Percentiles rank a stretch among this genome's conserved stretches.
These are phyloP conservation scores for Candida dajiaensis DNA, from an alignment of 805 yeast genomes.

Conservation along the genomic window DNA sequence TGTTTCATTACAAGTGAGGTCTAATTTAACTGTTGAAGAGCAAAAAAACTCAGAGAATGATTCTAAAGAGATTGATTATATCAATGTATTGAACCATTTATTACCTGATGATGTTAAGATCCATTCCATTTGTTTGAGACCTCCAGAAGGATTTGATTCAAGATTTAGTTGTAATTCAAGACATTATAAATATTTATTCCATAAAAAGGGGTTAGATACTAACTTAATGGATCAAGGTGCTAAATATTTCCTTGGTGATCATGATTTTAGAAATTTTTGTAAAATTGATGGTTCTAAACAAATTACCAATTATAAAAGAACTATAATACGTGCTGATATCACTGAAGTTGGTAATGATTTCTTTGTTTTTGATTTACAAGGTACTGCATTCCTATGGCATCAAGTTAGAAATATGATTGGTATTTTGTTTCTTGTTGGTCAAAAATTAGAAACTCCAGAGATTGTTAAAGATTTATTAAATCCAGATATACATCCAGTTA, in stretches of 20 bases:
- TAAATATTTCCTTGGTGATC: constrained; percentile 54
- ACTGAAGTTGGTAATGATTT: constrained; percentile 34
- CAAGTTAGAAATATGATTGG: constrained; percentile 97
- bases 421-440: constrained; percentile 73
- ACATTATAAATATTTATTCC: constrained; percentile 81
- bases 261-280: constrained; percentile 93
- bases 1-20: constrained; percentile 71
- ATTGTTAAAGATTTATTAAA: constrained; percentile 57
- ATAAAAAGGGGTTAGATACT: constrained; percentile 48
- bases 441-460: constrained; percentile 55
- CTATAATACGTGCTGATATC: constrained; percentile 49
- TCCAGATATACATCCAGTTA: constrained; percentile 46
- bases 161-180: constrained; percentile 84
- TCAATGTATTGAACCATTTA: constrained; percentile 65
- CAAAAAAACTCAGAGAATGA: constrained; percentile 56
- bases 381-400: constrained; percentile 94
- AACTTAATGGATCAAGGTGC: constrained; percentile 69
- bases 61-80: constrained; percentile 65
- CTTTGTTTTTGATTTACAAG: constrained; percentile 70
- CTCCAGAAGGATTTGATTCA: constrained; percentile 83
- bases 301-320: constrained; percentile 70
- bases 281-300: constrained; percentile 93
- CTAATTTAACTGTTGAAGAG: constrained; percentile 56
- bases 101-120: constrained; percentile 78
- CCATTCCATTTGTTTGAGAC: constrained; percentile 78